Base-by-base conservation (phyloP, 2,329 filamentous ascomycete genomes). In the Penicillium capsulatum region DNA sequence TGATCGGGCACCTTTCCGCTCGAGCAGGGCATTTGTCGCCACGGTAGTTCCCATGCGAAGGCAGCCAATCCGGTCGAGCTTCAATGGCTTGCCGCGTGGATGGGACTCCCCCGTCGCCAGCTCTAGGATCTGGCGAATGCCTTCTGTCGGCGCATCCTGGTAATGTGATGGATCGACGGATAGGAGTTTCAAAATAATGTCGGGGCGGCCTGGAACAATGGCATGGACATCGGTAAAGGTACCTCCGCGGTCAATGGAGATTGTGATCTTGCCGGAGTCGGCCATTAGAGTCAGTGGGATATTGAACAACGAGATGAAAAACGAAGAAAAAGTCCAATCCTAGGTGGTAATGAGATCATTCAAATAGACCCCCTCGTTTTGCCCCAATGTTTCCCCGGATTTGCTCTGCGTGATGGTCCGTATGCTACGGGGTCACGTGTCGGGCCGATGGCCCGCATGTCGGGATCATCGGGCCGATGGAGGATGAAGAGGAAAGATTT, bases 31-130 rank as follows among this genome's bases (percentile, higher is more conserved):
- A 63, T 95, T 95, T 1, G 89, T 95, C 4, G 89, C 89, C 9
- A 95, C 89, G 0, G 89, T 95, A 3, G 90, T 95, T 36, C 90
- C 89, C 90, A 95, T 95, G 36, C 89, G 82, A 57, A 95, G 91
- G 22, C 57, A 60, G 15, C 61, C 60, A 34, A 65, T 64, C 10
- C 52, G 56, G 27, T 59, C 57, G n/a, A 65, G 53, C 44, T 63
- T 59, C 35, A 66, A 36, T 13, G 59, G 63, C 28, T 57, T 38
- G 9, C 63, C 63, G 13, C 65, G 55, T 0, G 64, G 65, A 40
- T 63, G 54, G 17, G 60, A 28, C 31, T 63, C 47, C 10, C 63
- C 63, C 0, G 64, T 65, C 3, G 59, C 63, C 16, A 60, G 48
- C 52, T 69, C 66, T 14, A 66, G 47, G 13, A 86, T 86, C 57